These are phyloP conservation scores for Schizosaccharomyces osmophilus DNA, from an alignment of 805 yeast genomes.

Conservation along the genomic window DNA sequence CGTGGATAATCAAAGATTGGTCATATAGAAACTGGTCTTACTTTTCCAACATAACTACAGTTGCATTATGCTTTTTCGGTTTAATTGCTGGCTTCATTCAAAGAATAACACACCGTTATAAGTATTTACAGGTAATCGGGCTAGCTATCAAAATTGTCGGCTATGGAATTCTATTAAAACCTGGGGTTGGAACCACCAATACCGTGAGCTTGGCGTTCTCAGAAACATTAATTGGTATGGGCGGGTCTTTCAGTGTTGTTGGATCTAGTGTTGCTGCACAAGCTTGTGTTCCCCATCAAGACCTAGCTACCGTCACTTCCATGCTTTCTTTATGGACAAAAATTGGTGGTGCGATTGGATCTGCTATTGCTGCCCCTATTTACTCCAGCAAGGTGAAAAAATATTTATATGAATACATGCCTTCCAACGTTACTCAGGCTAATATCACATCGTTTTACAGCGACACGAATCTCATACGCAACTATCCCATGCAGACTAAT, in stretches of 20 bases:
- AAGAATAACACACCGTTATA: constrained; percentile 7
- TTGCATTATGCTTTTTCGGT: constrained; percentile 17
- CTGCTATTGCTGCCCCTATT: constrained; percentile 33
- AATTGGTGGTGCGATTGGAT: constrained; percentile 35
- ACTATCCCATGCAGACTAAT: constrained; percentile 31
- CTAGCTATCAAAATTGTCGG: neutral
- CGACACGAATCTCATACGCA: neutral
- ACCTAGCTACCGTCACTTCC: constrained; percentile 30
- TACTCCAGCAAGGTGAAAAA: constrained; percentile 22
- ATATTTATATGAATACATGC: constrained; percentile 11
- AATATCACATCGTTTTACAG: neutral
- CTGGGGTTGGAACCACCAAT: neutral
- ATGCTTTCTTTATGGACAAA: constrained; percentile 26
- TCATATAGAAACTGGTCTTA: neutral
- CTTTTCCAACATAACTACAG: neutral
- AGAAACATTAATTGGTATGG: neutral
- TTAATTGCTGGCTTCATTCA: constrained; percentile 44
- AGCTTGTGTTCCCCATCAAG: constrained; percentile 29
- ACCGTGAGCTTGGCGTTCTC: neutral
- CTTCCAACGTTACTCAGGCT: constrained; percentile 10
- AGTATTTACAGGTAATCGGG: neutral
- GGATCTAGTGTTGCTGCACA: constrained; percentile 30
- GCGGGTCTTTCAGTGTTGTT: neutral
- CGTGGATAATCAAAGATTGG: neutral
- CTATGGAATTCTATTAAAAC: neutral